Conservation (phyloP, 1,284 basidiomycete genomes). For the Fomes fomentarius region DNA sequence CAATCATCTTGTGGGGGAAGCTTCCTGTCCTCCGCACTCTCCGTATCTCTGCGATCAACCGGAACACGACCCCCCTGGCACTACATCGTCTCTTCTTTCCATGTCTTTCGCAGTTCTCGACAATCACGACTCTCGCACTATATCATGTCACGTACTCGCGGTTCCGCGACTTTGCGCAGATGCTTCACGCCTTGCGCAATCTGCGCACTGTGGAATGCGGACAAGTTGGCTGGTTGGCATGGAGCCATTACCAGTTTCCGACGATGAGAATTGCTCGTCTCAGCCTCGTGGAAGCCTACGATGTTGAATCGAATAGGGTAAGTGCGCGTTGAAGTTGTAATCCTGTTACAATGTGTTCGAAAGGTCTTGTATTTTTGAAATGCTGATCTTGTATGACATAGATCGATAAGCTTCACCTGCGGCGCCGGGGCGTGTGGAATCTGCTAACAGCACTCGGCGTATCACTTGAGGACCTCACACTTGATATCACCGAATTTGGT, state of each 20-base stretch:
- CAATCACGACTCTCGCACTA: conserved; percentile 19
- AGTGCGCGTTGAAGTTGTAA: no score
- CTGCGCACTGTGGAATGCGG: not conserved
- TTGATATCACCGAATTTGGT: no score
- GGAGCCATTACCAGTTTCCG: not conserved
- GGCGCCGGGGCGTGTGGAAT: no score
- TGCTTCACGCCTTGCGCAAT: conserved; percentile 4
- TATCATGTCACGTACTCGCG: conserved; percentile 7
- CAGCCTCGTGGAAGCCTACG: no score
- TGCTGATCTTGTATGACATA: no score
- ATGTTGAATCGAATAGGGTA: no score
- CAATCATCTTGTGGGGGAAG: not conserved
- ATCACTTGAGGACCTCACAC: no score
- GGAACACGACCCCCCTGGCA: conserved; percentile 1
- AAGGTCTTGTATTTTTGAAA: no score
- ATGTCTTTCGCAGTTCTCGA: conserved; percentile 1
- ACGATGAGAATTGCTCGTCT: not conserved
- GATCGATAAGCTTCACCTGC: no score
- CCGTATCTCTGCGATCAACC: not conserved
- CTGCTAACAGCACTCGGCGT: no score
- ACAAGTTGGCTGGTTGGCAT: not conserved
- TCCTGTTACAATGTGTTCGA: no score
- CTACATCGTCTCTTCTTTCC: conserved; percentile 7
- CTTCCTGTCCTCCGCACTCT: not conserved
- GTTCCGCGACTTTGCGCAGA: conserved; percentile 5